These are phyloP conservation scores for Anethum foeniculum DNA, from an alignment of 140 eudicot species.

Conservation along the genomic window DNA sequence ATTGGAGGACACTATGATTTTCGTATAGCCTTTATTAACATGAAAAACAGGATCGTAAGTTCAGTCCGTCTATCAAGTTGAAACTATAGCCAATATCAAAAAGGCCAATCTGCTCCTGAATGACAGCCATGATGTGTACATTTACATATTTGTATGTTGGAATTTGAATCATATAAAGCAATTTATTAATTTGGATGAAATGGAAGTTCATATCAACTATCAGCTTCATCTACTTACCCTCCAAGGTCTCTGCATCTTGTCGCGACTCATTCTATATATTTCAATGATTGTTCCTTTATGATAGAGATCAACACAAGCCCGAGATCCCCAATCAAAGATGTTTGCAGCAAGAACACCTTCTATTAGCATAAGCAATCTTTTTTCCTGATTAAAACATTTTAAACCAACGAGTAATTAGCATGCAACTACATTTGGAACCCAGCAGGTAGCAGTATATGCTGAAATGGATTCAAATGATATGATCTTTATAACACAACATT, in stretches of 20 bases:
- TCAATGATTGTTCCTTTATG: conserved; percentile 93
- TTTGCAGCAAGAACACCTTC: conserved; percentile 99
- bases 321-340: conserved; percentile 97
- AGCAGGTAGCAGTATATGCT: not conserved
- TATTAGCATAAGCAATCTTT: conserved; percentile 67
- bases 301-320: conserved; percentile 97
- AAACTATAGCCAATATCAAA: not conserved
- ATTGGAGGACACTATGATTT: not conserved
- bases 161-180: not conserved
- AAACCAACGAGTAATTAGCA: not conserved
- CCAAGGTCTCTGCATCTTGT: conserved; percentile 99
- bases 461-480: not conserved
- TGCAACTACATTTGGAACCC: not conserved
- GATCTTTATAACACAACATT: not conserved
- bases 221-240: conserved; percentile 39
- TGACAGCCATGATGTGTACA: not conserved
- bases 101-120: not conserved
- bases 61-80: not conserved
- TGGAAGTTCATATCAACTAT: not conserved
- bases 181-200: not conserved
- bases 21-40: not conserved
- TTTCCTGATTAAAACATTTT: conserved; percentile 33
- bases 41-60: not conserved
- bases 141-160: not conserved
- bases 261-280: conserved; percentile 96